Evolutionary conservation across 768 basidiomycete genomes (phyloP).

Genomic region (Pleurotus pulmonarius): DNA sequence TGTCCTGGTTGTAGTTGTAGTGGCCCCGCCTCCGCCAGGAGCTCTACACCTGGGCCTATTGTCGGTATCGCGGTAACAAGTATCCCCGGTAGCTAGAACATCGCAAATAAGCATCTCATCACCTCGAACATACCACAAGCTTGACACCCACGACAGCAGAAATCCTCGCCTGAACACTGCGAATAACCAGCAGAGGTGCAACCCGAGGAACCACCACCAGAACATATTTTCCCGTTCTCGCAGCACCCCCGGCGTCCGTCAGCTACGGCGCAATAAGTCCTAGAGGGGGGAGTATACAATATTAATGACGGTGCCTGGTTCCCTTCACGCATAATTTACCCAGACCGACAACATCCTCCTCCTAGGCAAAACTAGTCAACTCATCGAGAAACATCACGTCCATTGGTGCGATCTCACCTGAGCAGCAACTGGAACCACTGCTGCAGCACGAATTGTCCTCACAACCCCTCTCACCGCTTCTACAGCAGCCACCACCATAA

Average conservation of each 20-base stretch:
- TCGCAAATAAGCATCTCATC: not conserved
- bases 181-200: constrained; percentile 1
- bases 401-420: not conserved
- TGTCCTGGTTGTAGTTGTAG: not conserved
- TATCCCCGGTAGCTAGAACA: not conserved
- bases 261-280: not conserved
- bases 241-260: constrained; percentile 4
- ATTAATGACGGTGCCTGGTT: not conserved
- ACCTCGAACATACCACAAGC: too few relatives aligned
- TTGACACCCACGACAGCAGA: constrained; percentile 1
- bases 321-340: not conserved
- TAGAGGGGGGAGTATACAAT: not conserved
- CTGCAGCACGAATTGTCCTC: constrained; percentile 1
- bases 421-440: not conserved
- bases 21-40: not conserved
- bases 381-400: too few relatives aligned
- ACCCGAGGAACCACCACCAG: not conserved
- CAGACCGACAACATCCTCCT: not conserved
- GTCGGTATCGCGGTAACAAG: not conserved
- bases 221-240: constrained; percentile 1
- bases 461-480: not conserved
- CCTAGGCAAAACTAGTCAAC: not conserved
- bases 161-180: not conserved
- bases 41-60: not conserved
- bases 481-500: not conserved